Percentiles rank a stretch among this genome's conserved stretches.
phyloP scores from a whole-genome alignment of 805 yeast genomes.

The Zygosaccharomyces rouxii region DNA sequence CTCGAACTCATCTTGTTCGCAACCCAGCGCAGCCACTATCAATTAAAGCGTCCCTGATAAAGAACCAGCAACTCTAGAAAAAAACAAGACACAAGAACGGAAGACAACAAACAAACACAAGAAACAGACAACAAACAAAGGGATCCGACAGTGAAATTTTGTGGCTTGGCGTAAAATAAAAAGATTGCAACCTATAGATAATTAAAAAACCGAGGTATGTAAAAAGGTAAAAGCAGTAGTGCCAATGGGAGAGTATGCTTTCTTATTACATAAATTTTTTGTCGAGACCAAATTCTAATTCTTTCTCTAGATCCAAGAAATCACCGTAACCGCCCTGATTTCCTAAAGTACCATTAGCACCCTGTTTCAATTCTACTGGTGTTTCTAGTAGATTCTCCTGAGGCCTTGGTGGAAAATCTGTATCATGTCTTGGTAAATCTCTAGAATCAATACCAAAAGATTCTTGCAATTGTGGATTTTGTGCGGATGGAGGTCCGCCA shows the following conservation, averaged over 20 bases:
- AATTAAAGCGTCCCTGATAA: not conserved
- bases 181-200: no score
- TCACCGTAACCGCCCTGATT: slow-evolving; percentile 26
- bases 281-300: slow-evolving; percentile 65
- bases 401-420: slow-evolving; percentile 59
- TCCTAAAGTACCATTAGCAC: slow-evolving; percentile 7
- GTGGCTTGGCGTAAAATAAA: no score
- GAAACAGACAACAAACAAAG: not conserved
- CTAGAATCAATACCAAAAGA: slow-evolving; percentile 46
- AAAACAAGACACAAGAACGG: not conserved
- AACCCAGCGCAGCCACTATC: not conserved
- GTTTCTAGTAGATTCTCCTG: slow-evolving; percentile 44
- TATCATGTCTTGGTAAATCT: slow-evolving; percentile 35
- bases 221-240: not conserved
- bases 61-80: not conserved
- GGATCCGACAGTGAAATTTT: no score
- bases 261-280: slow-evolving; percentile 34
- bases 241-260: not conserved
- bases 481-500: slow-evolving; percentile 19
- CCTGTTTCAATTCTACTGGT: slow-evolving; percentile 16
- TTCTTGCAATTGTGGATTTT: slow-evolving; percentile 27
- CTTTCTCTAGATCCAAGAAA: slow-evolving; percentile 53
- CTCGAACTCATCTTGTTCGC: not conserved
- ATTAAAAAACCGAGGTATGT: no score
- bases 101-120: not conserved